phyloP scores from a whole-genome alignment of 208 protist genomes.

The Trypanosomatidae sp. region DNA sequence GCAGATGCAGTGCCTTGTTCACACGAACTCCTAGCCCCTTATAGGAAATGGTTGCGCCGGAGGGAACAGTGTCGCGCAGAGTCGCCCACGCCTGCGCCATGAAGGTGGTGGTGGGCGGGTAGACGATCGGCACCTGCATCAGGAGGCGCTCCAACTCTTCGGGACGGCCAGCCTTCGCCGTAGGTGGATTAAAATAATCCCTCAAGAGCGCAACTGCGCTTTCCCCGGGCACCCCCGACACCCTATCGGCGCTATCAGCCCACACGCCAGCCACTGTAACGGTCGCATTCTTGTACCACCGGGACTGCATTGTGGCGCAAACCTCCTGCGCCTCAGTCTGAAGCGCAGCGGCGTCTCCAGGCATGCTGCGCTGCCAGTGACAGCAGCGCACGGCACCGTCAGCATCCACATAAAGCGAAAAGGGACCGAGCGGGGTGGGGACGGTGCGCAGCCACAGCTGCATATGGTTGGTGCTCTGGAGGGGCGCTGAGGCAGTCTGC shows the following conservation, averaged over 20 bases:
- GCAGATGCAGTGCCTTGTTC: conserved; percentile 6
- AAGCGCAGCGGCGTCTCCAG: conserved; percentile 14
- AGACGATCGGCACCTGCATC: conserved; percentile 32
- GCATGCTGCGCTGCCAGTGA: conserved; percentile 35
- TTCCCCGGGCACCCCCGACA: conserved; percentile 12
- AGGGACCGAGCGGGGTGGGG: conserved; percentile 46
- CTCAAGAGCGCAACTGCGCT: conserved; percentile 30
- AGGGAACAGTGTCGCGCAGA: conserved; percentile 42
- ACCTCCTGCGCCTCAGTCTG: conserved; percentile 23
- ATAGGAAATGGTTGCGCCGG: conserved; percentile 50
- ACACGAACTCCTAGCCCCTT: conserved; percentile 38
- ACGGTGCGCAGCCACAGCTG: conserved; percentile 43
- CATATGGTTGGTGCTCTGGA: conserved; percentile 6
- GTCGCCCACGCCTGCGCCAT: conserved; percentile 40
- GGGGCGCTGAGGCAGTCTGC: not conserved
- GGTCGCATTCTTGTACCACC: conserved; percentile 23
- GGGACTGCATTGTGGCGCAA: conserved; percentile 19
- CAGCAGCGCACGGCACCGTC: conserved; percentile 58
- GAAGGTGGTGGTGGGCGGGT: conserved; percentile 41
- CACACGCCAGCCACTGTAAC: conserved; percentile 11
- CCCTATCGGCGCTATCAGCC: not conserved
- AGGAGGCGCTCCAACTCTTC: conserved; percentile 37
- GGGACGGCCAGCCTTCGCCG: conserved; percentile 9
- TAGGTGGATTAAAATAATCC: conserved; percentile 38
- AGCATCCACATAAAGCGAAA: conserved; percentile 52